phyloP scores from a whole-genome alignment of 1,284 basidiomycete genomes.

The Cutaneotrichosporon sp. region DNA sequence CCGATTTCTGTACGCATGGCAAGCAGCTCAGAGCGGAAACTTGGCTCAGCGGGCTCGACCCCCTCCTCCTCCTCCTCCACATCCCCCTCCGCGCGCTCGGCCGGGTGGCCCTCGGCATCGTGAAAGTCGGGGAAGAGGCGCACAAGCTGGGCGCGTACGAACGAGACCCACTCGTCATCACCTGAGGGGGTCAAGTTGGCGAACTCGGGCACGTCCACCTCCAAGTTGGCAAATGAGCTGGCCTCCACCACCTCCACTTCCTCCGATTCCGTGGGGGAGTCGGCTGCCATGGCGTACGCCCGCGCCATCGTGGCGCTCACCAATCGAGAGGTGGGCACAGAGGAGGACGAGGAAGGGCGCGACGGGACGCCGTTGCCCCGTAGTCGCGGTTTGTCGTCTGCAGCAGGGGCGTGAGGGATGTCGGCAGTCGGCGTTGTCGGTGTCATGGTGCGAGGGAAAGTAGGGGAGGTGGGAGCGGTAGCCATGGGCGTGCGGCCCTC shows the following conservation, averaged over 20 bases:
- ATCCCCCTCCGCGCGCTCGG: background rate
- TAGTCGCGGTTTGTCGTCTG: background rate
- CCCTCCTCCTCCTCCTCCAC: slow-evolving; percentile 4
- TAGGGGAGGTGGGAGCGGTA: background rate
- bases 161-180: slow-evolving; percentile 44
- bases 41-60: slow-evolving; percentile 10
- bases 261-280: too few species aligned
- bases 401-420: background rate
- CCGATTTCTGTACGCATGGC: slow-evolving; percentile 39
- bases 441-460: background rate
- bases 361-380: background rate
- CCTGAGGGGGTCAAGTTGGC: slow-evolving; percentile 10
- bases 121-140: slow-evolving; percentile 44
- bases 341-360: background rate
- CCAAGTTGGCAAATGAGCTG: too few species aligned
- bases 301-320: slow-evolving; percentile 8
- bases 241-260: too few species aligned
- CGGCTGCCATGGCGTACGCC: background rate
- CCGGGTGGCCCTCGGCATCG: slow-evolving; percentile 8
- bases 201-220: background rate
- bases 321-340: background rate
- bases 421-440: background rate
- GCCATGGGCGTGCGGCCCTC: slow-evolving; percentile 4
- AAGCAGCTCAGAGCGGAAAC: slow-evolving; percentile 35
- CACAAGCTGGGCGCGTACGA: slow-evolving; percentile 39